A percentile compares a stretch with the other conserved stretches of the same genome.
These are phyloP conservation scores for Xerocomellus dryophilus DNA, from an alignment of 768 basidiomycete species.

Conservation along the genomic window DNA sequence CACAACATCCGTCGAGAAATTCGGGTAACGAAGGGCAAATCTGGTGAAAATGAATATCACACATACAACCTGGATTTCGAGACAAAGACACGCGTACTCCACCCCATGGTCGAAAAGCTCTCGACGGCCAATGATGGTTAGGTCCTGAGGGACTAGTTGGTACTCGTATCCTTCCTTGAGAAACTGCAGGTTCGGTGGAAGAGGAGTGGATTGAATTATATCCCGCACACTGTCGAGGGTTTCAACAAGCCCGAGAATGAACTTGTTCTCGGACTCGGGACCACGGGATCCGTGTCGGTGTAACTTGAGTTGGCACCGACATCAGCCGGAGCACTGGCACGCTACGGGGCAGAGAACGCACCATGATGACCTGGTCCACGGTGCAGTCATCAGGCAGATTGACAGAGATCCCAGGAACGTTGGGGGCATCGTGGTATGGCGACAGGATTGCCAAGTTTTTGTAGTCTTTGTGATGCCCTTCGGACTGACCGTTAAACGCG, in stretches of 20 bases:
- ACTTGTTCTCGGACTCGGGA: constrained; percentile 32
- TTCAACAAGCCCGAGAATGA: constrained; percentile 32
- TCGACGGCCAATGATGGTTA: constrained; percentile 37
- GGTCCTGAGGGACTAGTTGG: constrained; percentile 33
- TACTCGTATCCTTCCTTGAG: constrained; percentile 37
- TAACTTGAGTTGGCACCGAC: constrained; percentile 27
- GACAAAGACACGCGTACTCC: constrained; percentile 22
- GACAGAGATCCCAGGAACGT: constrained; percentile 25
- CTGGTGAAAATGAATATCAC: constrained; percentile 1
- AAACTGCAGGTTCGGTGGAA: constrained; percentile 36
- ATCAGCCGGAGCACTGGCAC: not conserved
- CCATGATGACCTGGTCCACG: constrained; percentile 40
- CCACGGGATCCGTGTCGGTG: constrained; percentile 42
- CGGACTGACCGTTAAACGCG: not conserved
- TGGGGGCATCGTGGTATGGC: constrained; percentile 36
- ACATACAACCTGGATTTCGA: not conserved
- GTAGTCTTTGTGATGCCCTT: not conserved
- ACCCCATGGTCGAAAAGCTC: constrained; percentile 42
- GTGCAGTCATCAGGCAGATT: constrained; percentile 37
- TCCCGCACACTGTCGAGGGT: constrained; percentile 29
- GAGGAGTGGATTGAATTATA: constrained; percentile 25
- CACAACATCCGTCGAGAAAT: constrained; percentile 16
- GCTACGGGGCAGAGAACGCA: constrained; percentile 9
- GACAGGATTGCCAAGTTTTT: constrained; percentile 35
- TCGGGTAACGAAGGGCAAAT: constrained; percentile 23